Conservation (phyloP, 2,329 filamentous ascomycete species). For the Fusarium foetens region DNA sequence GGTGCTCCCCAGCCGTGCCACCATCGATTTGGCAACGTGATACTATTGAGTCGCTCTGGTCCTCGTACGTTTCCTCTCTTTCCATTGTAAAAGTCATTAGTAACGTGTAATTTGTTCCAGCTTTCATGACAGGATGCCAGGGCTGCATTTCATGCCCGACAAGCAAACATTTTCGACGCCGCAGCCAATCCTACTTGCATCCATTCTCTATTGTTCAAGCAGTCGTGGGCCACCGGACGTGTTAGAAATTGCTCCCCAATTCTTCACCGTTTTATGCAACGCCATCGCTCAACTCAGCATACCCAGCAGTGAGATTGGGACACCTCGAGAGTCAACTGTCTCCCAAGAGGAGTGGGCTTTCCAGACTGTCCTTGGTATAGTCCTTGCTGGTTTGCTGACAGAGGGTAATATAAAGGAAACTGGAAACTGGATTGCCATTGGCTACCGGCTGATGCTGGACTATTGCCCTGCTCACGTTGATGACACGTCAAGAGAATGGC, state of each 20-base stretch:
- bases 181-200: conserved; percentile 3
- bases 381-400: neutral
- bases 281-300: conserved; percentile 16
- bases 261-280: conserved; percentile 1
- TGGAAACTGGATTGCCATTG: conserved; percentile 17
- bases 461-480: conserved; percentile 18
- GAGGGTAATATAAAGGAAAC: conserved; percentile 8
- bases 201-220: conserved; percentile 8
- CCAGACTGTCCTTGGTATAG: conserved; percentile 11
- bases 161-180: conserved; percentile 12
- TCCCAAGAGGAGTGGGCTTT: conserved; percentile 16
- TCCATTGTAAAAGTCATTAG: fast-evolving
- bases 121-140: conserved; percentile 15
- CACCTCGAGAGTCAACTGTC: neutral
- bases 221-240: conserved; percentile 1
- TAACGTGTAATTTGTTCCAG: neutral
- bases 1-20: neutral
- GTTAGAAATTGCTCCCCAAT: neutral
- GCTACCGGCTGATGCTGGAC: conserved; percentile 11
- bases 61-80: neutral
- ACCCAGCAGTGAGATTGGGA: conserved; percentile 5
- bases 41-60: conserved; percentile 13
- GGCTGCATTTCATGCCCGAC: conserved; percentile 9
- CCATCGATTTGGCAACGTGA: neutral
- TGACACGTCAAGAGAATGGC: conserved; percentile 14